A percentile compares a stretch with the other conserved stretches of the same genome.
Evolutionary conservation across 2,329 filamentous ascomycete genomes (phyloP).

Genomic region (Lecanicillium sp.): DNA sequence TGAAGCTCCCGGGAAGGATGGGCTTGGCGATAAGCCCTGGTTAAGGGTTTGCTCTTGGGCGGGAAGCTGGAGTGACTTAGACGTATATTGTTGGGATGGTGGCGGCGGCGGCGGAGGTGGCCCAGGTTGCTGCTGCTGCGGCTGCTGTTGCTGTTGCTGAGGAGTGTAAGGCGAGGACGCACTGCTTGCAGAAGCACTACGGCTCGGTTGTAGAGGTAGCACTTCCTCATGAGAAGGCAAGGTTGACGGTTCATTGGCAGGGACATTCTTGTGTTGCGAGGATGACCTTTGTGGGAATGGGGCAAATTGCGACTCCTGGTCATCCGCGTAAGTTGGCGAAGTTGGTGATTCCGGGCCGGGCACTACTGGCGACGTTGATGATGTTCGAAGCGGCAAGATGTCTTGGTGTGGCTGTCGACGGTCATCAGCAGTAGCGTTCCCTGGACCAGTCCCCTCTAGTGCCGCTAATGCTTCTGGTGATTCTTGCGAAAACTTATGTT

Average conservation of each 20-base stretch:
- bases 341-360: conserved; percentile 60
- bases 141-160: conserved; percentile 16
- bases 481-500: conserved; percentile 43
- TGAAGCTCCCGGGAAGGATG: conserved; percentile 60
- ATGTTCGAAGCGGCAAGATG: conserved; percentile 24
- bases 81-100: conserved; percentile 14
- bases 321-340: conserved; percentile 27
- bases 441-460: conserved; percentile 31
- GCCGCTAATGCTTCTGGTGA: conserved; percentile 35
- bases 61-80: conserved; percentile 13
- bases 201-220: conserved; percentile 5
- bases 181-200: not conserved
- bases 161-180: not conserved
- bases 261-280: conserved; percentile 36
- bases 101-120: conserved; percentile 7
- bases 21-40: conserved; percentile 26
- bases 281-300: conserved; percentile 45
- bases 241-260: conserved; percentile 35
- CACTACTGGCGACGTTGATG: conserved; percentile 21
- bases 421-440: conserved; percentile 14
- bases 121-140: conserved; percentile 9
- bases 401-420: conserved; percentile 21
- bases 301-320: conserved; percentile 15
- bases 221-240: conserved; percentile 22
- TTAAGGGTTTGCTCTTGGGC: conserved; percentile 16